phyloP scores from a whole-genome alignment of 306 rosid genomes.

The Quercus bicolor region DNA sequence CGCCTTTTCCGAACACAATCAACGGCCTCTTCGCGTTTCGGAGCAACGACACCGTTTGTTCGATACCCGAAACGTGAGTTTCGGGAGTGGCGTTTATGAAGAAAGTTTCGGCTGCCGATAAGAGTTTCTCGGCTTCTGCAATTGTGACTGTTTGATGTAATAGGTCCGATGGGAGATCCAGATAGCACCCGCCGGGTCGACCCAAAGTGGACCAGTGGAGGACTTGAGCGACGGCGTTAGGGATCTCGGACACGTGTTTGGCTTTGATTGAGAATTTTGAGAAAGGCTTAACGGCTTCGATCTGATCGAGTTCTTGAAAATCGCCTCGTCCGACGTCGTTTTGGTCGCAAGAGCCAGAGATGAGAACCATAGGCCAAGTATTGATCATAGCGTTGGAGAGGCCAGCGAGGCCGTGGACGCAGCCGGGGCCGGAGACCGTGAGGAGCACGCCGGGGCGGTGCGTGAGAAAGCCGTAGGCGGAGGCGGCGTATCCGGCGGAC shows the following conservation, averaged over 20 bases:
- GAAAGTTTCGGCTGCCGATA: constrained; percentile 35
- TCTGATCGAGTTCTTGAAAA: constrained; percentile 93
- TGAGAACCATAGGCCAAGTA: constrained; percentile 82
- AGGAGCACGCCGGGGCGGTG: constrained; percentile 78
- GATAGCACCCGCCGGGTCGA: constrained; percentile 83
- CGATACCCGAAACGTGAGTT: constrained; percentile 27
- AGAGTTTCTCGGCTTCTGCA: constrained; percentile 56
- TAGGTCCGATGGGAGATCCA: constrained; percentile 87
- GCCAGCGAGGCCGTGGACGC: constrained; percentile 97
- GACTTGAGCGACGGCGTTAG: constrained; percentile 51
- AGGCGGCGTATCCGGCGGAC: constrained; percentile 95
- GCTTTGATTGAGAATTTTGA: constrained; percentile 67
- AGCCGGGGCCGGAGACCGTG: constrained; percentile 95
- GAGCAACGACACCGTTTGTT: constrained; percentile 51
- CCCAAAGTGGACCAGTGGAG: constrained; percentile 46
- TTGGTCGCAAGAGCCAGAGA: constrained; percentile 94
- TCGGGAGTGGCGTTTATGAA: not conserved
- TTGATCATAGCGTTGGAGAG: constrained; percentile 74
- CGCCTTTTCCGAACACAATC: constrained; percentile 91
- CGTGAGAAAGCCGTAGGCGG: constrained; percentile 89
- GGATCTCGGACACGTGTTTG: constrained; percentile 52
- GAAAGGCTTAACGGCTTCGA: constrained; percentile 69
- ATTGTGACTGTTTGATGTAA: constrained; percentile 56
- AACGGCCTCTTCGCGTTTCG: constrained; percentile 71
- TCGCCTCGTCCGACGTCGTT: constrained; percentile 81